Conservation (phyloP, 345 rosid genomes). For the Syzygium aromaticum region DNA sequence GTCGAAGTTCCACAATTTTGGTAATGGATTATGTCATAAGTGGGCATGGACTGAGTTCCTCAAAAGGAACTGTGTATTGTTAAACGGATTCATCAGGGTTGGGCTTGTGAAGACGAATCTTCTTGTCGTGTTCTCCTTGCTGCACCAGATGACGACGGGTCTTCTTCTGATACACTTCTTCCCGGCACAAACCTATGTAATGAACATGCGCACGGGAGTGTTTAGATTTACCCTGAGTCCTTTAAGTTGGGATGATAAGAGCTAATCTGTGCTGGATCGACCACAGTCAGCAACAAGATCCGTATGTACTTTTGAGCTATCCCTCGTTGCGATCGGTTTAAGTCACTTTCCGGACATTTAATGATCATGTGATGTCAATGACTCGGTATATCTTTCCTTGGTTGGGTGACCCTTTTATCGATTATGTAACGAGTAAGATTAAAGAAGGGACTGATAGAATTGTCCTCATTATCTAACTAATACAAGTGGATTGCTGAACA, state of each 20-base stretch:
- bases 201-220: not conserved
- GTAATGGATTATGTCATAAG: not conserved
- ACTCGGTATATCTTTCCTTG: not conserved
- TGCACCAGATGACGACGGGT: not conserved
- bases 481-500: not conserved
- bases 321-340: not conserved
- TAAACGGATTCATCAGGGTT: not conserved
- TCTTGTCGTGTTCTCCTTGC: not conserved
- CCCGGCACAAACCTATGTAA: not conserved
- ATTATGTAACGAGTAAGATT: not conserved
- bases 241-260: not conserved
- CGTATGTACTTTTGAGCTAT: not conserved
- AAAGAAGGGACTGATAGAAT: not conserved
- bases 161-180: not conserved
- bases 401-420: not conserved
- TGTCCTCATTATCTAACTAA: not conserved
- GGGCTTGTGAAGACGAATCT: not conserved
- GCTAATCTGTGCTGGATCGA: not conserved
- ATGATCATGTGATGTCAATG: not conserved
- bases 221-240: not conserved
- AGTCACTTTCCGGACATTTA: not conserved
- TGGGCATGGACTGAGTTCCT: not conserved
- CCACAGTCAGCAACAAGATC: not conserved
- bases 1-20: not conserved
- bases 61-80: not conserved